Percentiles rank a stretch among this genome's conserved stretches.
These are phyloP conservation scores for Paxillus rubicundulus DNA, from an alignment of 768 basidiomycete genomes.

Conservation along the genomic window DNA sequence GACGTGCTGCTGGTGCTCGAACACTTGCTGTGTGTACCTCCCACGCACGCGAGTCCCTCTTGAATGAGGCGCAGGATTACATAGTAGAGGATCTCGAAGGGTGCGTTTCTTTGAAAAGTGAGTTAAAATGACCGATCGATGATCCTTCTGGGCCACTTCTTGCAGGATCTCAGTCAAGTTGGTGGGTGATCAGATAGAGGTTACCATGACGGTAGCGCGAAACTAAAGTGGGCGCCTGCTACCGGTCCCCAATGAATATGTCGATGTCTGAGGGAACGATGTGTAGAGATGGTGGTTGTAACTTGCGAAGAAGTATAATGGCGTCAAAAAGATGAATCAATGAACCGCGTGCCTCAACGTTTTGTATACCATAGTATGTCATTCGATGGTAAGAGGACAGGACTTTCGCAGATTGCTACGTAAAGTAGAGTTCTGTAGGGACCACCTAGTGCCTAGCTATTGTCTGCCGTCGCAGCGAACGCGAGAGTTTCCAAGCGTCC, in stretches of 20 bases:
- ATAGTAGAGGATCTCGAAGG: slow-evolving; percentile 66
- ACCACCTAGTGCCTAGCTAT: slow-evolving; percentile 5
- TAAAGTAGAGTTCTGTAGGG: neutral
- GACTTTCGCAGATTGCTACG: too few relatives aligned
- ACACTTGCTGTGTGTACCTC: slow-evolving; percentile 87
- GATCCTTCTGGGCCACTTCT: neutral
- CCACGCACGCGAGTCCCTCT: slow-evolving; percentile 52
- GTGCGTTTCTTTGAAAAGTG: slow-evolving; percentile 38
- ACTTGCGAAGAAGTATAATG: neutral
- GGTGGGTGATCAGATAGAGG: slow-evolving; percentile 21
- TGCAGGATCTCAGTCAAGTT: slow-evolving; percentile 19
- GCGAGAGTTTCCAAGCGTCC: slow-evolving; percentile 83
- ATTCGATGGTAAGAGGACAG: too few relatives aligned
- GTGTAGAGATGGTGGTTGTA: neutral
- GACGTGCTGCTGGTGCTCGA: slow-evolving; percentile 69
- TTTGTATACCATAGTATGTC: too few relatives aligned
- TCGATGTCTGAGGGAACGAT: neutral
- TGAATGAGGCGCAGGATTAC: slow-evolving; percentile 50
- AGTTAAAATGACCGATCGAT: neutral
- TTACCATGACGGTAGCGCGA: slow-evolving; percentile 12
- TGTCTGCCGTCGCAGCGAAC: slow-evolving; percentile 59
- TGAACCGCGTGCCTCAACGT: neutral
- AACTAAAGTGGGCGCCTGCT: slow-evolving; percentile 7
- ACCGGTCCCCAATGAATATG: neutral
- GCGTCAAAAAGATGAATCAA: neutral